Base-by-base conservation (phyloP, 352 stramenopile genomes). In the Globisporangium yorkense region DNA sequence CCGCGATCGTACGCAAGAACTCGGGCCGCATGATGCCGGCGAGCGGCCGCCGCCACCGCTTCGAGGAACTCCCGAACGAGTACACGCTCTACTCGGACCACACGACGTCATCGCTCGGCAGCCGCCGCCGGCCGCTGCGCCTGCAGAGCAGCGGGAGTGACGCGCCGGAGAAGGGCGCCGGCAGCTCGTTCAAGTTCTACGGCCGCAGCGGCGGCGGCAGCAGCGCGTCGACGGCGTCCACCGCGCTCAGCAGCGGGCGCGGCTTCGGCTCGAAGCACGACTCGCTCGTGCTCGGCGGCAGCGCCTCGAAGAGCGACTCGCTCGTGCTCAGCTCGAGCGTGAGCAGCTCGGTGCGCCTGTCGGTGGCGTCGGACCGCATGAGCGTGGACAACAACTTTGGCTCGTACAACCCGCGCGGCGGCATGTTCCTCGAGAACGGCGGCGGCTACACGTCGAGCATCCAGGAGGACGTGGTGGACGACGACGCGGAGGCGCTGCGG, bases 351-450 rank as follows among this genome's bases (percentile, higher is more conserved):
- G 54, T 75, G 35, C 69, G 75, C 10, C 48, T 59, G 21, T 88
- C 78, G 15, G 59, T 70, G 12, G 59, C 60, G 50, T 87, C 80
- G 37, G 78, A 88, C 55, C 77, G 80, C 59, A 71, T 87, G 68
- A 91, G 80, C 55, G 63, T 91, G 33, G 80, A 91, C 62, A 85
- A 80, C 51, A 88, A 91, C 63, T 84, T 80, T 40, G 77, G 77
- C 15, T 88, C 77, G 56, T 68, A 80, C 57, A 88, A 90, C 66
- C 75, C 72, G 31, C 67, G 71, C 51, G 62, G 71, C 51, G 62
- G 59, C 5, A 59, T 70, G 41, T 66, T 79, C 33, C 70, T 81
- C 37, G 74, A 84, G 21, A 70, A 66, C 55, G 44, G 44, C 55
- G 44, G 44, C 37, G 68, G 67, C 39, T 82, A 76, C 66, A 64